Evolutionary conservation across 2,329 filamentous ascomycete species (phyloP).

Genomic region (Thermomyces lanuginosus): DNA sequence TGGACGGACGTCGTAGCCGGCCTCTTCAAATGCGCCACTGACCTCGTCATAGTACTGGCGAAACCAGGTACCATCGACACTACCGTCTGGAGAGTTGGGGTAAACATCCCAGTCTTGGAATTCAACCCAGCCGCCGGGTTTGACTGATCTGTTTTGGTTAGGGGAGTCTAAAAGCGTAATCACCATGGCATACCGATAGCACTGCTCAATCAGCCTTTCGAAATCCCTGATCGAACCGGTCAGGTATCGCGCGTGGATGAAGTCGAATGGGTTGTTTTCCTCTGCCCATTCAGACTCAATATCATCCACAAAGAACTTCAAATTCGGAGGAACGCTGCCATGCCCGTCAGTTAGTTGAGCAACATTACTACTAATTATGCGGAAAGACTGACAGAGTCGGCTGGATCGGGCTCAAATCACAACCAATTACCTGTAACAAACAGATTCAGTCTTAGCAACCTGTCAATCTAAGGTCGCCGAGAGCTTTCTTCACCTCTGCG

Average conservation of each 20-base stretch:
- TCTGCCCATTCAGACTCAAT: constrained; percentile 4
- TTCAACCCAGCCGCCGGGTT: constrained; percentile 10
- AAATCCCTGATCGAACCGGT: constrained; percentile 11
- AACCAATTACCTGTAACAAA: constrained; percentile 17
- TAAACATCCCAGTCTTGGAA: constrained; percentile 2
- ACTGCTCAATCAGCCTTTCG: constrained; percentile 2
- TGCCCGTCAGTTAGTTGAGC: background rate
- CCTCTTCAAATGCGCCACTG: background rate
- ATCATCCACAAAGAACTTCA: constrained; percentile 6
- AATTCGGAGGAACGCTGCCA: constrained; percentile 5
- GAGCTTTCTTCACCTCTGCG: background rate
- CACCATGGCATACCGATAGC: too few species aligned
- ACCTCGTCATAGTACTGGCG: background rate
- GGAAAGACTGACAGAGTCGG: constrained; percentile 10
- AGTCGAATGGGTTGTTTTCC: constrained; percentile 12
- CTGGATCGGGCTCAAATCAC: constrained; percentile 26
- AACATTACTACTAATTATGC: background rate
- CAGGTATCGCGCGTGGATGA: constrained; percentile 16
- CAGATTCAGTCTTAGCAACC: background rate
- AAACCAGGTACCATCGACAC: background rate
- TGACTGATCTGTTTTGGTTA: too few species aligned
- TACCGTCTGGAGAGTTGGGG: background rate
- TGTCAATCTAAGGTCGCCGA: too few species aligned
- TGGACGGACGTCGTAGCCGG: background rate
- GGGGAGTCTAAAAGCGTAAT: too few species aligned